Evolutionary conservation across 345 rosid species (phyloP), one percentile per base, ranked within the genome.

Genomic region (Limnanthes douglasii): DNA sequence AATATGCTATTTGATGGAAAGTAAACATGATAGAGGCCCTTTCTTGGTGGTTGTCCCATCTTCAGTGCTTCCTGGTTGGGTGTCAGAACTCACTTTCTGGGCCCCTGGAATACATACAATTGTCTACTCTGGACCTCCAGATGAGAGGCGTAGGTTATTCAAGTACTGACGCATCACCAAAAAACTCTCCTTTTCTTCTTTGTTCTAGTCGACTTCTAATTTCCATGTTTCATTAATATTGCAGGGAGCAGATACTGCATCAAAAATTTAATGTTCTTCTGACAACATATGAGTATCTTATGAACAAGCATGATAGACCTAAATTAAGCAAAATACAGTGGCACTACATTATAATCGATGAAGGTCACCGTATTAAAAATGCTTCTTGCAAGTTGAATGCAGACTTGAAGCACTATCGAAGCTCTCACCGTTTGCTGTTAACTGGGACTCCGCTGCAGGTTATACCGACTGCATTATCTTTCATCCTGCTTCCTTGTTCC

Each of bases 371-470:
- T 47, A 85, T 85, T 29, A 85, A 85, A 62, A 85, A 85, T 72
- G 96, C 96, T 38, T 85, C 96, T 42, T 85, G 96, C 73, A 85
- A 85, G 68, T 64, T 85, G 65, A 85, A 85, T 68, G 90, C 96
- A 11, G 96, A 85, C 14, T 60, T 85, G 65, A 85, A 77, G 66
- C 83, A 77, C 66, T 85, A 85, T 60, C 68, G 61, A 50, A 85
- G 96, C 35, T 66, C 64, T 46, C 93, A 85, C 60, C 60, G 96
- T 46, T 69, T 85, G 66, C 66, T 85, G 20, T 59, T 85, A 60
- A 85, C 94, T 31, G 96, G 96, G 53, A 85, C 96, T 11, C 94
- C 96, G 21, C 46, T 85, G 36, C 96, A 85, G 90, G 96, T 79
- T 2, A n/a, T n/a, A n/a, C n/a, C n/a, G n/a, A n/a, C n/a, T n/a